Evolutionary conservation across 441 rosid species (phyloP).

Genomic region (Syzygium malaccense): DNA sequence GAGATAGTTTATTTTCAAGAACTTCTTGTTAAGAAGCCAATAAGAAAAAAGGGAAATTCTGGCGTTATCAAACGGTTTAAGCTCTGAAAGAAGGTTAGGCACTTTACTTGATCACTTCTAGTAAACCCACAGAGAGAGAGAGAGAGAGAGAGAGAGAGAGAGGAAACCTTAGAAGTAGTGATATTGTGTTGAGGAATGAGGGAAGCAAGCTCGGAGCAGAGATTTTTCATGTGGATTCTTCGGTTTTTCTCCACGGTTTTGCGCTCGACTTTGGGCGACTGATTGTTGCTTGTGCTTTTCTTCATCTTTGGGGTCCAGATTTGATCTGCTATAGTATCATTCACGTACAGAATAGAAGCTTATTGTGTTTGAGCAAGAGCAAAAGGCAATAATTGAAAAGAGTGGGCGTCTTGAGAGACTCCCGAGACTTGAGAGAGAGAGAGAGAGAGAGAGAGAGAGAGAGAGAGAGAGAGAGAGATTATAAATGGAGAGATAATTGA

Average conservation of each 20-base stretch:
- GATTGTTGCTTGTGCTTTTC: background rate
- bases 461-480: background rate
- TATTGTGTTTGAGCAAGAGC: background rate
- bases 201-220: slow-evolving; percentile 44
- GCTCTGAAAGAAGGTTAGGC: background rate
- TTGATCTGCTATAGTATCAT: background rate
- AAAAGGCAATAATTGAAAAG: background rate
- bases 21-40: background rate
- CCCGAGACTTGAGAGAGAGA: background rate
- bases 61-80: background rate
- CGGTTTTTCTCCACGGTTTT: slow-evolving; percentile 48
- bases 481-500: background rate
- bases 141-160: background rate
- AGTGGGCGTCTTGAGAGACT: background rate
- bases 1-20: background rate
- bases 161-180: background rate
- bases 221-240: slow-evolving; percentile 41
- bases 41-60: background rate
- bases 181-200: slow-evolving; percentile 24
- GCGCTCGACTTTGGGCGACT: slow-evolving; percentile 28
- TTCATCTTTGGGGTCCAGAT: slow-evolving; percentile 12
- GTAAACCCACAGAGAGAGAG: background rate
- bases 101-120: background rate
- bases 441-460: too few relatives aligned
- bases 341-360: background rate